These are phyloP conservation scores for Zasmidium angulare DNA, from an alignment of 2,329 filamentous ascomycete species.

Conservation along the genomic window DNA sequence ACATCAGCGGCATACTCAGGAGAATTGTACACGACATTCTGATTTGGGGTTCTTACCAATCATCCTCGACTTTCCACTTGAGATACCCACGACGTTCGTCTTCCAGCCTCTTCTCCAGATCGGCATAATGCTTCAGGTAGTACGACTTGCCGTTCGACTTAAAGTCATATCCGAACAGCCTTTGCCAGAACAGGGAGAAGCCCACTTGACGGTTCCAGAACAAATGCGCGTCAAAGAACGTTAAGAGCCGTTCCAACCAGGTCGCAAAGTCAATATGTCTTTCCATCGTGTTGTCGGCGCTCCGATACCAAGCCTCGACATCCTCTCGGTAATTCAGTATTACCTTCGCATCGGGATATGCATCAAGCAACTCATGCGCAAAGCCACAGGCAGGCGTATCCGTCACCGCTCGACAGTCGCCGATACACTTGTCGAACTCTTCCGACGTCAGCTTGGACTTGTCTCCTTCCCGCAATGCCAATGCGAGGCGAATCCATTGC, in stretches of 20 bases:
- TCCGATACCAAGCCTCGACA: constrained; percentile 6
- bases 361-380: constrained; percentile 34
- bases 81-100: neutral
- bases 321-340: constrained; percentile 19
- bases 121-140: constrained; percentile 1
- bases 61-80: constrained; percentile 4
- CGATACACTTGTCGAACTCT: constrained; percentile 34
- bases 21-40: neutral
- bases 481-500: neutral
- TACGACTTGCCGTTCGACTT: neutral
- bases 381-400: constrained; percentile 37
- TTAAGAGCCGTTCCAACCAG: neutral
- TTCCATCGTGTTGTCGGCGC: neutral
- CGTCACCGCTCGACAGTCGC: constrained; percentile 31
- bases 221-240: neutral
- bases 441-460: neutral
- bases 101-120: neutral
- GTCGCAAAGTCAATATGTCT: neutral
- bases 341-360: constrained; percentile 30
- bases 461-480: neutral
- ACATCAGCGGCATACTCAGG: neutral
- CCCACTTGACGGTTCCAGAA: neutral
- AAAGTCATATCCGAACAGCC: neutral
- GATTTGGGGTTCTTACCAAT: no score
- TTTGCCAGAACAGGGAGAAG: neutral